Conservation (phyloP, 2,329 filamentous ascomycete genomes). For the Ascochyta lentis region DNA sequence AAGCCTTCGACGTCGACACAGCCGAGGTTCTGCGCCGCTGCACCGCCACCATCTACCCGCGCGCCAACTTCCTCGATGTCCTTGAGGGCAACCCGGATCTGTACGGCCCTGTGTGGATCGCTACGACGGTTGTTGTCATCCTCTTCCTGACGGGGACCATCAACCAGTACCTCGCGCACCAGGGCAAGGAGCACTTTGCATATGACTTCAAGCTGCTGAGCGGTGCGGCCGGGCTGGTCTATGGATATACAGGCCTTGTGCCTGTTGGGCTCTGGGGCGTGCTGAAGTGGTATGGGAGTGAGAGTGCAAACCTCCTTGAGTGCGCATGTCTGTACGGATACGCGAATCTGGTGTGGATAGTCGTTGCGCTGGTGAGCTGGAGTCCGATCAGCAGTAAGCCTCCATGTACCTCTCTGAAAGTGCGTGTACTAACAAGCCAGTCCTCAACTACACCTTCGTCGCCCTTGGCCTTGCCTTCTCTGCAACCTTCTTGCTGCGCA, state of each 20-base stretch:
- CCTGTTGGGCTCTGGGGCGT: slow-evolving; percentile 86
- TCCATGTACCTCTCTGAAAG: neutral
- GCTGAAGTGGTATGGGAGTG: slow-evolving; percentile 93
- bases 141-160: slow-evolving; percentile 95
- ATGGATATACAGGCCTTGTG: slow-evolving; percentile 86
- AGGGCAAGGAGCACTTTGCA: slow-evolving; percentile 73
- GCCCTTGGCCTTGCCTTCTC: slow-evolving; percentile 62
- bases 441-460: slow-evolving; percentile 94
- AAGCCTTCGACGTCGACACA: slow-evolving; percentile 99
- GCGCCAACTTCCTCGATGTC: slow-evolving; percentile 94
- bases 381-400: slow-evolving; percentile 72
- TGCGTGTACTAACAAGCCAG: slow-evolving; percentile 24
- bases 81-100: slow-evolving; percentile 96
- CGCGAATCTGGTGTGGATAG: slow-evolving; percentile 96
- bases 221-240: slow-evolving; percentile 89
- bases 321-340: slow-evolving; percentile 97
- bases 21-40: slow-evolving; percentile 86
- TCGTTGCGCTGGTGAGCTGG: slow-evolving; percentile 90
- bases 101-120: slow-evolving; percentile 98
- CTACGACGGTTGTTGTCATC: slow-evolving; percentile 94
- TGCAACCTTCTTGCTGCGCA: slow-evolving; percentile 49
- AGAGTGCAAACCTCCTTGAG: slow-evolving; percentile 90
- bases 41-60: slow-evolving; percentile 85
- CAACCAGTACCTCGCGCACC: slow-evolving; percentile 80
- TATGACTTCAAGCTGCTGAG: slow-evolving; percentile 92